Conservation (phyloP, 2,329 filamentous ascomycete species). For the Metarhizium sp. region DNA sequence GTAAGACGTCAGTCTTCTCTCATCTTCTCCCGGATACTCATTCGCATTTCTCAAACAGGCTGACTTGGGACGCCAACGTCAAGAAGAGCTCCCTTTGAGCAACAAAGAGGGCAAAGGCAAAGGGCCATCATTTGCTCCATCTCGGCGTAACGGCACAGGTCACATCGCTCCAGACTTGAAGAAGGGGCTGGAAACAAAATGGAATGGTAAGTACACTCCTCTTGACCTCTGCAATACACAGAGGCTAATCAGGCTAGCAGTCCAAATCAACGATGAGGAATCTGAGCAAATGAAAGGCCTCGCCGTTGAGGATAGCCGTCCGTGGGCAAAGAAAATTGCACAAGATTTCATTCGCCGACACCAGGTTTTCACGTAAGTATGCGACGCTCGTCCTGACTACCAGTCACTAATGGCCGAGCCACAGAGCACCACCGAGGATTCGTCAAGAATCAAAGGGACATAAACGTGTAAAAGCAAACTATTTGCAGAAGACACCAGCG, state of each 20-base stretch:
- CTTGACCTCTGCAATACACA: background rate
- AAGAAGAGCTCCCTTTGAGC: slow-evolving; percentile 14
- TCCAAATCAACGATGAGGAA: slow-evolving; percentile 13
- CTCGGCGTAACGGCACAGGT: slow-evolving; percentile 1
- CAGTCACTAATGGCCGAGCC: background rate
- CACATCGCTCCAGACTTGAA: slow-evolving; percentile 9
- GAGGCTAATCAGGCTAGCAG: slow-evolving; percentile 6
- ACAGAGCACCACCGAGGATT: slow-evolving; percentile 9
- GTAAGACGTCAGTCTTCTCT: background rate
- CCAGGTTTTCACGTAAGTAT: slow-evolving; percentile 7
- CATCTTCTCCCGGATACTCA: background rate
- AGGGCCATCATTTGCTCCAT: slow-evolving; percentile 10
- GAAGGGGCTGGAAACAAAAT: slow-evolving; percentile 8
- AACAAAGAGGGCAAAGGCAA: slow-evolving; percentile 6
- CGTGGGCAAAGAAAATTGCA: slow-evolving; percentile 12
- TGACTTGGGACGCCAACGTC: slow-evolving; percentile 13
- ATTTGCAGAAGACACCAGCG: background rate
- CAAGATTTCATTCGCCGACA: slow-evolving; percentile 4
- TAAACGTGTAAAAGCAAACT: background rate
- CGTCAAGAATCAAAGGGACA: background rate
- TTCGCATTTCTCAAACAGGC: slow-evolving; percentile 7
- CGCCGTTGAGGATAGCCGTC: slow-evolving; percentile 9
- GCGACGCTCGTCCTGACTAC: background rate
- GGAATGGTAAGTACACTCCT: slow-evolving; percentile 9
- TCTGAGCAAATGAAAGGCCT: slow-evolving; percentile 14